Base-by-base conservation (phyloP, 441 rosid species). In the Adansonia gregorii region DNA sequence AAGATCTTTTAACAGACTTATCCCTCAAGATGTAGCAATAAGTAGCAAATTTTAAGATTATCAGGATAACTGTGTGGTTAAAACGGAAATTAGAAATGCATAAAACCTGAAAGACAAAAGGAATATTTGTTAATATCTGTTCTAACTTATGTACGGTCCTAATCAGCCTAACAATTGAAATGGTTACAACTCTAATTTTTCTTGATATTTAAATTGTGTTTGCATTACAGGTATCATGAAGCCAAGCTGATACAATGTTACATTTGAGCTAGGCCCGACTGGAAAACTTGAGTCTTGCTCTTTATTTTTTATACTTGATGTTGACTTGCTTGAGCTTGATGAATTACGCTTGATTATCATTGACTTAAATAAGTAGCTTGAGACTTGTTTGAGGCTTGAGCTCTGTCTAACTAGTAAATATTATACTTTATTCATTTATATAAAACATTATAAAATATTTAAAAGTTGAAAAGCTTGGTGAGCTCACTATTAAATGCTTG, bases 251-350 rank as follows among this genome's bases (percentile, higher is more conserved):
- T 41, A 15, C 6, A 17, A 17, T 8, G 15, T 43, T 66, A 66
- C 52, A 15, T 7, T 66, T 43, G 43, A 24, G 19, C 45, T 12
- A 6, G 8, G 45, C 67, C 31, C 3, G 1, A 56, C 20, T 19
- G 61, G 9, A 27, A 63, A 63, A 27, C 39, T 20, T 0, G 43
- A 49, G 17, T 39, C 73, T 49, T 14, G 43, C 24, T 52, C 58
- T 69, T 22, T 48, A 94, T 82, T 92, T 94, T 94, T 20, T 67
- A 11, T 46, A 20, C 72, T 20, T 9, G n/a, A 6, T 7, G 12
- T 20, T 68, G 56, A 20, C 72, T 8, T 67, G 46, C 11, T 20
- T 46, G 10, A 46, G 56, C 71, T 45, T 0, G 11, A 5, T 4
- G 27, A 45, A 17, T 20, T 41, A n/a, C 4, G 49, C 51, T 66